Evolutionary conservation across 2,329 filamentous ascomycete genomes (phyloP).

Genomic region (Calycina marina): DNA sequence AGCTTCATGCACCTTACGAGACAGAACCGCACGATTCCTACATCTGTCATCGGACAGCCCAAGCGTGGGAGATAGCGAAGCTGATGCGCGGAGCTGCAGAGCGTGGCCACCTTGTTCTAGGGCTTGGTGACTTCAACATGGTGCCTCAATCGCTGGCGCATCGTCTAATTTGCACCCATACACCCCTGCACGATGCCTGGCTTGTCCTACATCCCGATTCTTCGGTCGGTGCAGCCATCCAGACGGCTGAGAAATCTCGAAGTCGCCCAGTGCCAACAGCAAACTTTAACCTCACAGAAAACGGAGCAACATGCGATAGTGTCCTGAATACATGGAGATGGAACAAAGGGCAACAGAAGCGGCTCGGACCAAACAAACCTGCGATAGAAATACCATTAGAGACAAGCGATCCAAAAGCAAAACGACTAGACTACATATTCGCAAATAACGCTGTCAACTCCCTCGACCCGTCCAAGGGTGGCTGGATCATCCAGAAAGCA

Average conservation of each 20-base stretch:
- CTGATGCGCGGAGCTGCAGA: conserved; percentile 70
- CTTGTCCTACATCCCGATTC: conserved; percentile 69
- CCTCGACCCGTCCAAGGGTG: conserved; percentile 16
- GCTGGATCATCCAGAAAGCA: conserved; percentile 57
- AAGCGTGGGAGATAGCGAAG: conserved; percentile 91
- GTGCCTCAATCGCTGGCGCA: conserved; percentile 76
- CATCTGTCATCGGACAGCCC: conserved; percentile 75
- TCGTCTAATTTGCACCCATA: conserved; percentile 63
- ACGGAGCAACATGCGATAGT: conserved; percentile 79
- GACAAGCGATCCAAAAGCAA: conserved; percentile 57
- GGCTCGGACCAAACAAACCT: conserved; percentile 49
- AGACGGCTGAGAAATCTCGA: conserved; percentile 51
- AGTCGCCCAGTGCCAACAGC: conserved; percentile 57
- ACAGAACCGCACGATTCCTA: conserved; percentile 69
- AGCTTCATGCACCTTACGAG: conserved; percentile 78
- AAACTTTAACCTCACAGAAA: conserved; percentile 60
- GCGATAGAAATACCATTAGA: conserved; percentile 45
- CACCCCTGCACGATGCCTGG: conserved; percentile 74
- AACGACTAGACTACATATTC: conserved; percentile 91
- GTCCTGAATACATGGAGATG: conserved; percentile 89
- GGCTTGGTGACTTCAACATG: conserved; percentile 94
- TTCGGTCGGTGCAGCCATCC: conserved; percentile 58
- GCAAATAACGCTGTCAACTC: conserved; percentile 39
- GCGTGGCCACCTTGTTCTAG: conserved; percentile 69
- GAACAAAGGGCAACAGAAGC: conserved; percentile 55